These are phyloP conservation scores for Pseudogymnoascus sp. DNA, from an alignment of 2,329 filamentous ascomycete genomes.

Conservation along the genomic window DNA sequence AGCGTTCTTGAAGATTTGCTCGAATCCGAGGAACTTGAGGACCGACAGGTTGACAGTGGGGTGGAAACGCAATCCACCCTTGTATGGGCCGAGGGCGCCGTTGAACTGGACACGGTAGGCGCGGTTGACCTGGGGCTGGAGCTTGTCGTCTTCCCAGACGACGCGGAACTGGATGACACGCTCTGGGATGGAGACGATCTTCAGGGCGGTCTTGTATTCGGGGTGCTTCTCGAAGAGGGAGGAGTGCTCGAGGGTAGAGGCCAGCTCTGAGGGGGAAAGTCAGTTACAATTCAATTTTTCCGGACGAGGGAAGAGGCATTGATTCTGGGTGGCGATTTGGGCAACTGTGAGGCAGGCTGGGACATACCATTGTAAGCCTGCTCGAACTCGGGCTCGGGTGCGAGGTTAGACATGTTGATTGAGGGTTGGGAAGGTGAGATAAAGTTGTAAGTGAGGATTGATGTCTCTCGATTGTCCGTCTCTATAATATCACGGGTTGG, in stretches of 20 bases:
- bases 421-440: background rate
- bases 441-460: background rate
- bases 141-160: slow-evolving; percentile 91
- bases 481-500: slow-evolving; percentile 4
- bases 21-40: slow-evolving; percentile 96
- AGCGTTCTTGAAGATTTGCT: slow-evolving; percentile 99
- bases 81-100: slow-evolving; percentile 94
- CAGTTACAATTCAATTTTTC: background rate
- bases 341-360: slow-evolving; percentile 9
- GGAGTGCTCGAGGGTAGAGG: slow-evolving; percentile 87
- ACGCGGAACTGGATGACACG: slow-evolving; percentile 96
- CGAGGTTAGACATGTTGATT: slow-evolving; percentile 69
- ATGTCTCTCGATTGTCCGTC: slow-evolving; percentile 3
- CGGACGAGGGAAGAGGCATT: background rate
- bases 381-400: slow-evolving; percentile 92
- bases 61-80: slow-evolving; percentile 93
- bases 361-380: slow-evolving; percentile 87
- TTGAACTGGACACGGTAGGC: slow-evolving; percentile 98
- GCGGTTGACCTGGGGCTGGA: slow-evolving; percentile 81
- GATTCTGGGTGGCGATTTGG: slow-evolving; percentile 1
- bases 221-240: slow-evolving; percentile 89
- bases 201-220: slow-evolving; percentile 85
- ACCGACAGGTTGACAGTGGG: slow-evolving; percentile 73
- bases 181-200: slow-evolving; percentile 84
- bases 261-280: slow-evolving; percentile 60